Conservation (phyloP, 148 eudicot species). For the Arctostaphylos glauca region DNA sequence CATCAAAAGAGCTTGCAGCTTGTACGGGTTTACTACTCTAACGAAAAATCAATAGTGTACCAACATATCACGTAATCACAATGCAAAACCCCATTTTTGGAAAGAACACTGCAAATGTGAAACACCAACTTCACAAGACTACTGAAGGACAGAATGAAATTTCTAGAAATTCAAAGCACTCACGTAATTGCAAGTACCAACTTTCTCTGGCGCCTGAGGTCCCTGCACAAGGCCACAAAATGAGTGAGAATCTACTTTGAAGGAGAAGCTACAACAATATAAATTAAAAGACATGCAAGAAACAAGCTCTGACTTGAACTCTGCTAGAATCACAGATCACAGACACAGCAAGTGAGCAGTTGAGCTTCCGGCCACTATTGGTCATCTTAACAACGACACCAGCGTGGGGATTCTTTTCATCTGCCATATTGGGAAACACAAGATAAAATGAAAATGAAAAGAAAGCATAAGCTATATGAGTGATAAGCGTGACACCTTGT, state of each 20-base stretch:
- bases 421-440: constrained; percentile 37
- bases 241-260: constrained; percentile 10
- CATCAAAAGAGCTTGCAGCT: background rate
- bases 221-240: constrained; percentile 46
- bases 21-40: background rate
- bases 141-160: background rate
- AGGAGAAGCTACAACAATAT: background rate
- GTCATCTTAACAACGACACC: constrained; percentile 69
- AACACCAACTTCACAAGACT: background rate
- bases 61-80: background rate
- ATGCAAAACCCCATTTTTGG: background rate
- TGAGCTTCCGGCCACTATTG: constrained; percentile 28
- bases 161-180: constrained; percentile 32
- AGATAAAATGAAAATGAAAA: background rate
- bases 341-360: constrained; percentile 85
- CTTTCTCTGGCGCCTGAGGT: constrained; percentile 48
- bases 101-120: background rate
- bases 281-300: constrained; percentile 6
- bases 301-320: constrained; percentile 47
- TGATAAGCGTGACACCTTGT: background rate
- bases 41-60: background rate
- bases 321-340: constrained; percentile 60
- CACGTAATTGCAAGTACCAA: constrained; percentile 74
- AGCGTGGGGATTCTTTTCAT: constrained; percentile 56
- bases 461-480: background rate